Evolutionary conservation across 768 basidiomycete genomes (phyloP), one percentile per base, ranked within the genome.

Genomic region (Agrocybe praecox): DNA sequence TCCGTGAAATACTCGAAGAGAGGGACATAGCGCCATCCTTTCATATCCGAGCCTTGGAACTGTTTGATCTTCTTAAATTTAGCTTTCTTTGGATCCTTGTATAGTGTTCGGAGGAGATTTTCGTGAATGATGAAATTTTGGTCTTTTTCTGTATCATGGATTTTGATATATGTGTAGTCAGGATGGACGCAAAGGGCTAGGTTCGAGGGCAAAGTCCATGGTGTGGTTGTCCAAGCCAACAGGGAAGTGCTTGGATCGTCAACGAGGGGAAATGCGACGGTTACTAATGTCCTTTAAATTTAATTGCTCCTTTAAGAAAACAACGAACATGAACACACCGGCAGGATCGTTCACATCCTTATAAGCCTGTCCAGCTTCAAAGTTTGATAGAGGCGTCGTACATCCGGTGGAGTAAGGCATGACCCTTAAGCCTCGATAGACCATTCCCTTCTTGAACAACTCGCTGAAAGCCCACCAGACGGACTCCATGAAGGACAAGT

Each of bases 381-480:
- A 98, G 72, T 99, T 98, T 46, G 94, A 96, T 55, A 99, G 75
- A 26, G 97, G 96, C 0, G 97, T 99, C 1, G 94, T 95, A 67
- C 91, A 90, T 11, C 94, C 97, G 0, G 93, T 94, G 11, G 97
- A 97, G 71, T 99, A 99, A 2, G 97, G 97, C 95, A 99, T 97
- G 60, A 99, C 97, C 56, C 85, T 83, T 61, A 96, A 77, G 0
- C 97, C 97, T 15, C 94, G 85, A 73, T 99, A 99, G 17, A 99
- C 95, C 75, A 95, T 74, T 6, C 81, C 86, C 71, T 94, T 96
- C 67, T 94, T 85, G 82, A 88, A 96, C n/a, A 99, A 82, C 69
- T 95, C 87, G 52, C 85, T 80, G 73, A 99, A 99, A 9, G 93
- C 97, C 97, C 97, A 99, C 97, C 97, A 99, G 11, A 97, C 93